Evolutionary conservation across 495 filamentous ascomycete genomes (phyloP), one percentile per base, ranked within the genome.

Genomic region (Aspergillus campestris): DNA sequence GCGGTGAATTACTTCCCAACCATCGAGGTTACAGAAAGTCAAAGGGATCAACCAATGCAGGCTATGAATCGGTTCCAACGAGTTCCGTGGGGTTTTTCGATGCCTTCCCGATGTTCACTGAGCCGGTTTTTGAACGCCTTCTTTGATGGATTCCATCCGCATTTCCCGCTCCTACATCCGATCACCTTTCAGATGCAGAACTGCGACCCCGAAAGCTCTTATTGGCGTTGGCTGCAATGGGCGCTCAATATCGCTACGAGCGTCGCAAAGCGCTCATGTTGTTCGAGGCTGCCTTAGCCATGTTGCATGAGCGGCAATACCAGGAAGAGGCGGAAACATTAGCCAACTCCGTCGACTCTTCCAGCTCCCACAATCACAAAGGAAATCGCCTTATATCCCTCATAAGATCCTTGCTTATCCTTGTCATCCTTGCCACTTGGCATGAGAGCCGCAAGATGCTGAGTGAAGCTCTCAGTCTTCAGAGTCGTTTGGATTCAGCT

Each of bases 91-190:
- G 8, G 37, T 10, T 31, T 35, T 18, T 6, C 30, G 10, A 30
- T 52, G 13, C 56, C 48, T 14, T 55, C 45, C 3, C 40, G 40
- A 2, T 34, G 59, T 34, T 45, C 57, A 8, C 32, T 62, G 8
- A 50, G 51, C 6, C 42, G 56, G 28, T 58, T 50, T 45, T 32
- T 59, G 12, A 55, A 51, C 31, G 49, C 39, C 1, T 62, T 47
- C 31, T 55, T 57, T 12, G 51, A 52, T 40, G 48, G 49, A 1
- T 52, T 59, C 15, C 51, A 62, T 34, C 48, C 45, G 0, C 53
- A 59, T 48, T 30, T 65, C 7, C 56, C 60, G 3, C 44, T 65
- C 10, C 36, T 64, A 9, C 64, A 67, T 13, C 33, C 51, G 1
- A 50, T 60, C 8, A 59, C 64, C 6, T 64, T 65, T 34, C 47